Percentiles rank a stretch among this genome's conserved stretches.
These are phyloP conservation scores for Rhizopogon salebrosus DNA, from an alignment of 768 basidiomycete species.

Conservation along the genomic window DNA sequence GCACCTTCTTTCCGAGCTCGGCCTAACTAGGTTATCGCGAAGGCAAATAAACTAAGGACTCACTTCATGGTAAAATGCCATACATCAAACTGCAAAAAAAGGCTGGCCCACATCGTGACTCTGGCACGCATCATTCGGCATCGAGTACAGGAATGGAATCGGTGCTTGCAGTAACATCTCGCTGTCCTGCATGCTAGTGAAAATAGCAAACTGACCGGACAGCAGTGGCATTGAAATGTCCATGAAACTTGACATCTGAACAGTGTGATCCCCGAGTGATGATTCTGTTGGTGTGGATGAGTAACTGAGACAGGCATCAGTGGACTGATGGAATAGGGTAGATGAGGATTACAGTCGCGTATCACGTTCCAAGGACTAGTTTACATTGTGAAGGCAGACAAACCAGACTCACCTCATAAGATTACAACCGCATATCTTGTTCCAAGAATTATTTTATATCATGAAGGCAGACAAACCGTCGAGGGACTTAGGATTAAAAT, in stretches of 20 bases:
- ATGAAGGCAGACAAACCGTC: conserved; percentile 9
- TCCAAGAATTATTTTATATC: conserved; percentile 7
- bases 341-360: no score
- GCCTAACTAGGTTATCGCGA: conserved; percentile 3
- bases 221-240: conserved; percentile 35
- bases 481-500: conserved; percentile 5
- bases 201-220: conserved; percentile 29
- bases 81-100: neutral
- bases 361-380: no score
- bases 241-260: conserved; percentile 49
- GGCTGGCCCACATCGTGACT: neutral
- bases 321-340: no score
- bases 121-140: conserved; percentile 10
- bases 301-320: no score
- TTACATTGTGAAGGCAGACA: no score
- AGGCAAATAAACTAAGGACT: no score
- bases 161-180: conserved; percentile 19
- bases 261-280: conserved; percentile 46
- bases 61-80: no score
- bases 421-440: no score
- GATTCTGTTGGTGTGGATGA: no score
- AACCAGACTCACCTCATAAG: no score
- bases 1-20: neutral
- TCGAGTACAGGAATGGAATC: conserved; percentile 14
- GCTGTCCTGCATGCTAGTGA: conserved; percentile 28